These are phyloP conservation scores for Trichocladium antarcticum DNA, from an alignment of 495 filamentous ascomycete species.

Conservation along the genomic window DNA sequence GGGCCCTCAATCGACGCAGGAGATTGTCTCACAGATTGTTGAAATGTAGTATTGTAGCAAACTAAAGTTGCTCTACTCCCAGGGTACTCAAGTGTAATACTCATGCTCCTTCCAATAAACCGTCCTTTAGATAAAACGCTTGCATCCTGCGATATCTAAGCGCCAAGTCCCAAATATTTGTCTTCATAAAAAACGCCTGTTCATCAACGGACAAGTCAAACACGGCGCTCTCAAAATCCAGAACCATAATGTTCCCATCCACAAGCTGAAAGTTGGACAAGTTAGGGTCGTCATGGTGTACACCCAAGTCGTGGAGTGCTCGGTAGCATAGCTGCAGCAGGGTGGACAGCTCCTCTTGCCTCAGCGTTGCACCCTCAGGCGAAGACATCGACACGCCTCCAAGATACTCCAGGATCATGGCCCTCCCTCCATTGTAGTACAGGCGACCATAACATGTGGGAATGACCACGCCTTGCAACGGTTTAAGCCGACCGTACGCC, in stretches of 20 bases:
- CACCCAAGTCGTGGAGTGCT: constrained; percentile 5
- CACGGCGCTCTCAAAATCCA: constrained; percentile 2
- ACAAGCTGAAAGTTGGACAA: constrained; percentile 7
- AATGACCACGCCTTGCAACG: constrained; percentile 2
- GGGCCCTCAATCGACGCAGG: too few species aligned
- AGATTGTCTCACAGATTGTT: too few species aligned
- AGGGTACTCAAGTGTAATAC: too few species aligned
- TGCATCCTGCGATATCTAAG: not conserved
- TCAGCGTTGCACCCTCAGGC: constrained; percentile 7
- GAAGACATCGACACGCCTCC: not conserved
- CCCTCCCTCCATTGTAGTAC: constrained; percentile 2
- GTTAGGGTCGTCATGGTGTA: constrained; percentile 7
- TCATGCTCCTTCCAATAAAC: not conserved
- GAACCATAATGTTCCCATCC: constrained; percentile 1
- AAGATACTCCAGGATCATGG: constrained; percentile 2
- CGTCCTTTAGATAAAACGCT: not conserved
- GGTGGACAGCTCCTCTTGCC: constrained; percentile 3
- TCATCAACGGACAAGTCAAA: constrained; percentile 3
- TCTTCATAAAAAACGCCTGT: not conserved
- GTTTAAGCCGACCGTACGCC: not conserved
- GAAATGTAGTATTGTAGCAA: too few species aligned
- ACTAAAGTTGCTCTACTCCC: too few species aligned
- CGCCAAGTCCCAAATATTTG: not conserved
- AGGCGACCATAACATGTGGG: not conserved
- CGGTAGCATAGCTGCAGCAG: constrained; percentile 9